Evolutionary conservation across 805 yeast species (phyloP).

Genomic region (Monosporozyma aerobia): DNA sequence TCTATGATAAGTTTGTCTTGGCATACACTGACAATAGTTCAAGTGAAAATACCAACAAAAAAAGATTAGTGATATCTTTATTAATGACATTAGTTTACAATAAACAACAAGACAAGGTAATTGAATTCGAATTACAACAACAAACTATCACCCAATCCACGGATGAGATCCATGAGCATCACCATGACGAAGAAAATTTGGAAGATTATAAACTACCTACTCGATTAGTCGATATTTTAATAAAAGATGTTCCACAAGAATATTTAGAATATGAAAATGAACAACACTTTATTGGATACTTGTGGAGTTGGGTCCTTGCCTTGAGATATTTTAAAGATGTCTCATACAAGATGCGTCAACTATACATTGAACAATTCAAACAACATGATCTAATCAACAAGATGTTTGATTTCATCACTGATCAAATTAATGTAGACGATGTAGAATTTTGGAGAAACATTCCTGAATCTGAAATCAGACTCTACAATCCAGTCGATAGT

Average conservation of each 20-base stretch:
- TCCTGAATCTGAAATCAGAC: conserved; percentile 16
- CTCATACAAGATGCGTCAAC: conserved; percentile 53
- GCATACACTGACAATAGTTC: conserved; percentile 4
- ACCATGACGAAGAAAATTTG: conserved; percentile 10
- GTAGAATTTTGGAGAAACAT: conserved; percentile 19
- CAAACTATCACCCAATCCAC: conserved; percentile 23
- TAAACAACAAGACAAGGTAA: conserved; percentile 49
- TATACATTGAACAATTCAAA: conserved; percentile 51
- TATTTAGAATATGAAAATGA: conserved; percentile 35
- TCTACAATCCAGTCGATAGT: conserved; percentile 12
- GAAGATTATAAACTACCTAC: conserved; percentile 24
- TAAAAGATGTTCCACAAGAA: conserved; percentile 26
- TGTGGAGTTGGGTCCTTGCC: conserved; percentile 64
- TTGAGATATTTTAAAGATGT: conserved; percentile 54
- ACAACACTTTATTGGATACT: conserved; percentile 33
- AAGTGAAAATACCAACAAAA: conserved; percentile 27
- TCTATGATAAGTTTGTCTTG: not conserved
- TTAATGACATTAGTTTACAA: conserved; percentile 35
- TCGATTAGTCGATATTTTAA: conserved; percentile 32
- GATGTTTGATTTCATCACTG: conserved; percentile 47
- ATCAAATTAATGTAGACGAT: conserved; percentile 38
- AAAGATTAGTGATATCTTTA: conserved; percentile 36
- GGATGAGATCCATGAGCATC: conserved; percentile 16
- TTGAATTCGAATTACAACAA: conserved; percentile 50
- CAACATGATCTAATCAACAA: conserved; percentile 37